phyloP scores from a whole-genome alignment of 1,139 yeast species.

The Saccharomyces hybrid region DNA sequence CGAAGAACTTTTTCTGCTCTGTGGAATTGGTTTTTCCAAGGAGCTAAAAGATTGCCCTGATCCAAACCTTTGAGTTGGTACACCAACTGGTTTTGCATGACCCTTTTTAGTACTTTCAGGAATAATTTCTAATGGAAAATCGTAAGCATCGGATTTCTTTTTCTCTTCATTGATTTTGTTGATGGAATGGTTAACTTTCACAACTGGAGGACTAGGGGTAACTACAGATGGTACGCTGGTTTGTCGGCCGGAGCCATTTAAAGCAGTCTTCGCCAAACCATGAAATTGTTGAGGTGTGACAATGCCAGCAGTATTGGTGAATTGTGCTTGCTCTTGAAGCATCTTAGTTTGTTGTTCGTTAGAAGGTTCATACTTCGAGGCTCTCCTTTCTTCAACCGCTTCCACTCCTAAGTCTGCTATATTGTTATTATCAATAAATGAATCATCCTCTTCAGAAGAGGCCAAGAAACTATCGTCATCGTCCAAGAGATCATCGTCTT shows the following conservation, averaged over 20 bases:
- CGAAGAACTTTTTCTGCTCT: not conserved
- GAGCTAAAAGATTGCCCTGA: not conserved
- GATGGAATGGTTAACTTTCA: slow-evolving; percentile 22
- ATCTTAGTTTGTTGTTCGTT: not conserved
- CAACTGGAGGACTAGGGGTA: not conserved
- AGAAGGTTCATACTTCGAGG: slow-evolving; percentile 5
- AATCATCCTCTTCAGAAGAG: slow-evolving; percentile 16
- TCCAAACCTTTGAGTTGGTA: slow-evolving; percentile 15
- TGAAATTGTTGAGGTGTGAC: slow-evolving; percentile 7
- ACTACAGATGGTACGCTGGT: not conserved
- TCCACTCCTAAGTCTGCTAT: not conserved
- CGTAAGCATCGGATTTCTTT: slow-evolving; percentile 67
- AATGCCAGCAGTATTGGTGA: slow-evolving; percentile 1
- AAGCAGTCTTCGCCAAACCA: not conserved
- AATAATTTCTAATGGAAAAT: slow-evolving; percentile 62
- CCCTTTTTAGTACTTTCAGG: slow-evolving; percentile 32
- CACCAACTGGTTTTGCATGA: slow-evolving; percentile 33
- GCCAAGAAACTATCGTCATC: slow-evolving; percentile 28
- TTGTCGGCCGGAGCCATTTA: not conserved
- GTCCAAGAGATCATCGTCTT: slow-evolving; percentile 26
- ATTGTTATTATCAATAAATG: not conserved
- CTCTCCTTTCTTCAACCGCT: slow-evolving; percentile 4
- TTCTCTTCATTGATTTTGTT: slow-evolving; percentile 40
- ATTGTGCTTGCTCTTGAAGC: not conserved
- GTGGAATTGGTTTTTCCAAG: not conserved